Evolutionary conservation across 768 basidiomycete species (phyloP), one percentile per base, ranked within the genome.

Genomic region (Lactarius sanguifluus): DNA sequence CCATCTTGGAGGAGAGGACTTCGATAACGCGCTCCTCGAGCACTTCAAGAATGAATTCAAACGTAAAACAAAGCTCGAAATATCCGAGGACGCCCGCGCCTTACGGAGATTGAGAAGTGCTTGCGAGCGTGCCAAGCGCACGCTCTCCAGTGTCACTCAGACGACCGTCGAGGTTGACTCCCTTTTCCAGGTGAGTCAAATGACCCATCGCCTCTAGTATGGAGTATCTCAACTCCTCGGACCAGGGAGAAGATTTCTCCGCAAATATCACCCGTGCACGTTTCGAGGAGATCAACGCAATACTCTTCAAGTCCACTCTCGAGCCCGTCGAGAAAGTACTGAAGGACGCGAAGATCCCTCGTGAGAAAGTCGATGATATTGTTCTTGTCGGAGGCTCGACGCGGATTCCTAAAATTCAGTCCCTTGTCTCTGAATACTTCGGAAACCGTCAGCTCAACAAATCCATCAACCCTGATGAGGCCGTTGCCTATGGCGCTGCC

Each of bases 41-140:
- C 92, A 96, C 86, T 98, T 99, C 91, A 96, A 96, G 87, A 91
- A 90, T 78, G 97, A 99, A 83, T 99, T 99, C 89, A 93, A 96
- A 86, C 85, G 86, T 74, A 98, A 98, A 85, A 87, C 90, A 75
- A 96, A 98, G 83, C 87, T 89, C 76, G 97, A 99, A 78, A 95
- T 99, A 79, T 94, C 94, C 47, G 93, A 92, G 57, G 96, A 99
- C 81, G 84, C 97, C 68, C 94, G 97, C 83, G 97, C 97, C 69
- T 87, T 98, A 72, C 87, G 97, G 71, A 94, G 97, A 78, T 85
- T 99, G 75, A 86, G 95, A 71, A 94, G 91, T 74, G 97, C 97
- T 71, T 99, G 97, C 81, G 97, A 99, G 80, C 95, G 97, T 83
- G 97, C 97, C 69, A 99, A 99, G 90, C 86, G 97, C 75, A 98